Percentiles rank a stretch among this genome's conserved stretches.
Conservation (phyloP, 345 rosid genomes). For the Citrus cavaleriei region DNA sequence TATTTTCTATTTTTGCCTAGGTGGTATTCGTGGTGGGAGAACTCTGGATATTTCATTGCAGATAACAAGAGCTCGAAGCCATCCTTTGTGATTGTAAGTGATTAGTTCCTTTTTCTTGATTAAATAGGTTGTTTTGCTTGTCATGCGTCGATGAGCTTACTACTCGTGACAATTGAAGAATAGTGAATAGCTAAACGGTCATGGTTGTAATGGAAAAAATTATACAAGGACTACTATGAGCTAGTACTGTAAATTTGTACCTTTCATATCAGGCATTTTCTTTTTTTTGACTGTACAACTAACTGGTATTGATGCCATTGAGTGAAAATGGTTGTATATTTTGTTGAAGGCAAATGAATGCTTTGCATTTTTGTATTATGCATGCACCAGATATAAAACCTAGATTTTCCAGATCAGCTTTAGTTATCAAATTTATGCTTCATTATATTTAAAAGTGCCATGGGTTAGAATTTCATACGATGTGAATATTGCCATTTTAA, state of each 20-base stretch:
- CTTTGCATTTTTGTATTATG: not conserved
- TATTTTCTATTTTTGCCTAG: slow-evolving; percentile 30
- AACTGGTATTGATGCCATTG: not conserved
- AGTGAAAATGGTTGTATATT: not conserved
- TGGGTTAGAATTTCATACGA: not conserved
- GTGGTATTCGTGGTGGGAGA: slow-evolving; percentile 97
- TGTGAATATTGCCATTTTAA: not conserved
- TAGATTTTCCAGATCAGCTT: not conserved
- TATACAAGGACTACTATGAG: not conserved
- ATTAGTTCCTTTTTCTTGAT: not conserved
- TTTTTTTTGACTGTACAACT: not conserved
- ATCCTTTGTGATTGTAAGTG: slow-evolving; percentile 69
- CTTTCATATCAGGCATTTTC: not conserved
- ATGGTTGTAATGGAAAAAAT: not conserved
- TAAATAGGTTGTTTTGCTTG: not conserved
- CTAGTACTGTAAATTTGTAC: not conserved
- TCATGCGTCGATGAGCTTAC: not conserved
- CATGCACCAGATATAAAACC: not conserved
- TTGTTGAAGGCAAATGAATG: not conserved
- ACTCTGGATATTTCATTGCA: slow-evolving; percentile 60
- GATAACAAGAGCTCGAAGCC: slow-evolving; percentile 76
- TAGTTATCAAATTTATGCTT: not conserved
- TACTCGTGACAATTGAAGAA: not conserved
- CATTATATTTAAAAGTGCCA: not conserved
- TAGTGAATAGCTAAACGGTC: not conserved